A percentile compares a stretch with the other conserved stretches of the same genome.
Evolutionary conservation across 2,329 filamentous ascomycete genomes (phyloP).

Genomic region (Pseudocercospora musae): DNA sequence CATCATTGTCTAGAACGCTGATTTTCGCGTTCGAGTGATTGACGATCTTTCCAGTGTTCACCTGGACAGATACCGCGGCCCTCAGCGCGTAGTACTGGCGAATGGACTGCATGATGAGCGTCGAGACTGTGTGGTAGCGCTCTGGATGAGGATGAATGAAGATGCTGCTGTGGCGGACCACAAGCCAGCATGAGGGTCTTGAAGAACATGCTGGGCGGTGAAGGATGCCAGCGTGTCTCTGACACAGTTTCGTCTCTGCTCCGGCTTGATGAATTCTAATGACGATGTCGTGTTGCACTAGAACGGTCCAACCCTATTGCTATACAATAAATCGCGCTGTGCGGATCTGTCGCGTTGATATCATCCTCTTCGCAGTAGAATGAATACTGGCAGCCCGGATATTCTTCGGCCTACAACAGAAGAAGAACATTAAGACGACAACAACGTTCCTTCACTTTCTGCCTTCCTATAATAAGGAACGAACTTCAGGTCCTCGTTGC

Average conservation of each 20-base stretch:
- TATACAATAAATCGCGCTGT: no score
- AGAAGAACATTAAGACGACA: no score
- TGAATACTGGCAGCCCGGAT: no score
- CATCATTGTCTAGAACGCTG: constrained; percentile 7
- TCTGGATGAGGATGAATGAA: no score
- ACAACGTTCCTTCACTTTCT: no score
- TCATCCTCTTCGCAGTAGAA: no score
- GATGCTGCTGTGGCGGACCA: not conserved
- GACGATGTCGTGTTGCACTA: not conserved
- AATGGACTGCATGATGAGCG: constrained; percentile 13
- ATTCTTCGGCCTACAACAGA: no score
- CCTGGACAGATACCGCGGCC: constrained; percentile 6
- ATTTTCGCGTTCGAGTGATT: constrained; percentile 13
- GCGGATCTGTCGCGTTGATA: no score
- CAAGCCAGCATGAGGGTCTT: not conserved
- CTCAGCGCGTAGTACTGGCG: constrained; percentile 9
- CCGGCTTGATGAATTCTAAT: not conserved
- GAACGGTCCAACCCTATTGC: not conserved
- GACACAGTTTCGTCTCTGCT: not conserved
- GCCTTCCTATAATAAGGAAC: no score
- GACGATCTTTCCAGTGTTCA: constrained; percentile 10
- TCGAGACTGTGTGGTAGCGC: not conserved
- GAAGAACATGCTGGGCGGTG: not conserved
- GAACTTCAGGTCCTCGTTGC: no score
- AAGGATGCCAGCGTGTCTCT: not conserved